Evolutionary conservation across 768 basidiomycete species (phyloP).

Genomic region (Lactarius sp.): DNA sequence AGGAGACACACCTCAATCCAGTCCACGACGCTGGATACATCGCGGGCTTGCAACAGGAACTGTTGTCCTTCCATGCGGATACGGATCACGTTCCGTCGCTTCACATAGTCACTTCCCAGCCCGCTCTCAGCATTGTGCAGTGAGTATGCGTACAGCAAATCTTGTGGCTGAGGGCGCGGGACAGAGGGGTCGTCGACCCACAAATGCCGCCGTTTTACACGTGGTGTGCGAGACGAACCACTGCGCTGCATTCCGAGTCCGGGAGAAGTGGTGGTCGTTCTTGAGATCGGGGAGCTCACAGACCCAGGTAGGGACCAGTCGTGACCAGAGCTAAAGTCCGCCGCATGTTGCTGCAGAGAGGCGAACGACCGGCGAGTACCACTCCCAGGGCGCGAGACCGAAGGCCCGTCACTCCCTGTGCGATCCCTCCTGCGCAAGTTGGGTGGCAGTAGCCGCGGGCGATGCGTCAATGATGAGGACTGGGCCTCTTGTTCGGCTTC

Average conservation of each 20-base stretch:
- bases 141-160: slow-evolving; percentile 68
- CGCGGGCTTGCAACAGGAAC: slow-evolving; percentile 86
- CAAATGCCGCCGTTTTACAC: slow-evolving; percentile 11
- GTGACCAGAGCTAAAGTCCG: neutral
- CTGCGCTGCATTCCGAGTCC: neutral
- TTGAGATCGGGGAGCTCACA: neutral
- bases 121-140: slow-evolving; percentile 92
- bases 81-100: slow-evolving; percentile 90
- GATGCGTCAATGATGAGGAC: neutral
- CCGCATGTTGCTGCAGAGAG: slow-evolving; percentile 18
- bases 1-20: slow-evolving; percentile 82
- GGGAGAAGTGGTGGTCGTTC: neutral
- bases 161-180: slow-evolving; percentile 42
- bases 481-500: neutral
- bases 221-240: neutral
- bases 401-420: neutral
- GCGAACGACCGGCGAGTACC: slow-evolving; percentile 16
- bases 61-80: slow-evolving; percentile 93
- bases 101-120: slow-evolving; percentile 89
- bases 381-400: neutral
- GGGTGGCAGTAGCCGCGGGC: slow-evolving; percentile 18
- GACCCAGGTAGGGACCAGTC: neutral
- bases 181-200: slow-evolving; percentile 27
- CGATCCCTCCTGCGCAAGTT: slow-evolving; percentile 19
- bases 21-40: slow-evolving; percentile 79